Evolutionary conservation across 805 yeast genomes (phyloP), one percentile per base, ranked within the genome.

Genomic region (Candida saitoana): DNA sequence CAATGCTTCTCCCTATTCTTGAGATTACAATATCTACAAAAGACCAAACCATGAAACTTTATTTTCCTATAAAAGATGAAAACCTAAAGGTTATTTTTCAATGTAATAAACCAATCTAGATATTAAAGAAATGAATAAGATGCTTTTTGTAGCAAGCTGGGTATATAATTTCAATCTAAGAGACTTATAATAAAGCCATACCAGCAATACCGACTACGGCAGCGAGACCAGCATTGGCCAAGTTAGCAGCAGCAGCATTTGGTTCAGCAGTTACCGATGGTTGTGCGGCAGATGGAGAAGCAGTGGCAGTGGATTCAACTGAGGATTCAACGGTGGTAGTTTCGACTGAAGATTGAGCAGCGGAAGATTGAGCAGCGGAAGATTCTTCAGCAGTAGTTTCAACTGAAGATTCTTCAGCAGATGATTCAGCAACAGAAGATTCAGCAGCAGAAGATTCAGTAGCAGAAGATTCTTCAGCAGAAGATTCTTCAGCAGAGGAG

Each of bases 201-300:
- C 68, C 76, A 29, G 63, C 57, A 18, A 70, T 52, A 39, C 73
- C 74, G 44, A 62, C 63, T 12, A 66, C 47, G 46, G 71, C 71
- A 36, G 16, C 16, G 11, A 29, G n/a, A 29, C 65, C 62, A 46
- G 46, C 50, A 31, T 49, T 49, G 12, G 41, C 47, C 29, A 27
- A 31, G 18, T 47, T 59, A 22, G 54, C 57, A 39, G 41, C 59
- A 32, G 58, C 50, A 62, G 49, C 59, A 49, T 44, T 57, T 47
- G 50, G 52, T 45, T 49, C 60, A 52, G 55, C 54, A 63, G 61
- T 36, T 14, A 41, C 40, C 46, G 44, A 5, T 36, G 45, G 16
- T 8, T 11, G 15, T 8, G 33, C 39, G 17, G 22, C 20, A 12
- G 45, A 16, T 17, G 46, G 34, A 5, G 37, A 17, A 30, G 16